Evolutionary conservation across 164 flowering plant genomes (phyloP).

Genomic region (Stephania cephalantha): DNA sequence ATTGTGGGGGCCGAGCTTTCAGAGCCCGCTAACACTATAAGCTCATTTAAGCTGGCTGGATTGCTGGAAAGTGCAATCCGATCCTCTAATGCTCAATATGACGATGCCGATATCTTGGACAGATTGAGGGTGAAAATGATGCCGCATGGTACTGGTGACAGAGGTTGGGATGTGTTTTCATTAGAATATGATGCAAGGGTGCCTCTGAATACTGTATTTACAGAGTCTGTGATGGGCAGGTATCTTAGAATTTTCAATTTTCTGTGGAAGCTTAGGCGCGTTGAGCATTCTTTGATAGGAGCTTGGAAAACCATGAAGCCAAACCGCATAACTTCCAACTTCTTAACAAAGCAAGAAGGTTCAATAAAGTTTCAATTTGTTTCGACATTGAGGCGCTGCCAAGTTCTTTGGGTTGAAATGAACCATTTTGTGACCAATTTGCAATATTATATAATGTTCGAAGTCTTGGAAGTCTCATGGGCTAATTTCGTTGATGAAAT

Average conservation of each 20-base stretch:
- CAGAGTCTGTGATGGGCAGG: constrained; percentile 87
- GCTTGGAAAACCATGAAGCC: constrained; percentile 99
- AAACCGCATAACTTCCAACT: constrained; percentile 71
- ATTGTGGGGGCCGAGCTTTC: constrained; percentile 91
- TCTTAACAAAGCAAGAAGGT: constrained; percentile 52
- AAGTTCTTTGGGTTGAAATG: constrained; percentile 98
- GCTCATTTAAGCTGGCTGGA: constrained; percentile 89
- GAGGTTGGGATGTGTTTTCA: constrained; percentile 99
- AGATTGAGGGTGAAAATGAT: constrained; percentile 96
- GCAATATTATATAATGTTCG: constrained; percentile 99
- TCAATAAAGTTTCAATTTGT: constrained; percentile 58
- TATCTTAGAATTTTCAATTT: constrained; percentile 88
- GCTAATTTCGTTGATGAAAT: constrained; percentile 73
- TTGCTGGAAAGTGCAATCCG: constrained; percentile 89
- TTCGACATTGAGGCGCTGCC: constrained; percentile 74
- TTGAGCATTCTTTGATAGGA: constrained; percentile 93
- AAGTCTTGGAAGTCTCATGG: constrained; percentile 98
- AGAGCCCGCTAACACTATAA: constrained; percentile 92
- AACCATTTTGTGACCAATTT: constrained; percentile 93
- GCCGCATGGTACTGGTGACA: constrained; percentile 88
- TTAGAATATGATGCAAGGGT: constrained; percentile 89
- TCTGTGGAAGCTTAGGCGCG: constrained; percentile 95
- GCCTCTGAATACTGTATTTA: constrained; percentile 86
- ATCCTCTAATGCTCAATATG: constrained; percentile 97
- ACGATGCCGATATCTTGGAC: constrained; percentile 82